Conservation (phyloP, 768 basidiomycete genomes). For the Sporobolomyces roseus region DNA sequence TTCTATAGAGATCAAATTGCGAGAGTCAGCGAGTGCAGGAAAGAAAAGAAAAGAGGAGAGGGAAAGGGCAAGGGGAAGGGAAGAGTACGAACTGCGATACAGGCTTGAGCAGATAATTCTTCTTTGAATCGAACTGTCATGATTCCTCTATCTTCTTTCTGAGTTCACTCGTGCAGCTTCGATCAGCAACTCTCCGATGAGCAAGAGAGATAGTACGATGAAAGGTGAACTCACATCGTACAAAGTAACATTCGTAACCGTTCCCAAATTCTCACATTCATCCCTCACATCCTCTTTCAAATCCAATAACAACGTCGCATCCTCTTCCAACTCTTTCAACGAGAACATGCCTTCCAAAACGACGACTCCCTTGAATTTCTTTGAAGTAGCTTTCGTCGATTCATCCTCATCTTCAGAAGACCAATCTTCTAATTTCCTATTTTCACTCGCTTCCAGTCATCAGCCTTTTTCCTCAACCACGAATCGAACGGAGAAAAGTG, state of each 20-base stretch:
- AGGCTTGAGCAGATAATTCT: constrained; percentile 85
- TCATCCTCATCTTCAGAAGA: constrained; percentile 81
- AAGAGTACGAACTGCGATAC: constrained; percentile 62
- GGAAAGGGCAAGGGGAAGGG: neutral
- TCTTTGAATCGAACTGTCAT: constrained; percentile 97
- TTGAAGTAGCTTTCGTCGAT: constrained; percentile 44
- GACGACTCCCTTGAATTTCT: constrained; percentile 67
- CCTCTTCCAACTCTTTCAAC: constrained; percentile 75
- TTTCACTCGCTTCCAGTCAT: neutral
- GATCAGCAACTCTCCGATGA: too few relatives aligned
- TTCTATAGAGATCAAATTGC: constrained; percentile 55
- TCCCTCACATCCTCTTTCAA: constrained; percentile 95
- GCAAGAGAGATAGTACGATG: neutral
- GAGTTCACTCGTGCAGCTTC: too few relatives aligned
- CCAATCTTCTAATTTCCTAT: constrained; percentile 88
- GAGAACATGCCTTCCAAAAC: constrained; percentile 96
- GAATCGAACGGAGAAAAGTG: constrained; percentile 11
- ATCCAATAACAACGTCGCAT: constrained; percentile 77
- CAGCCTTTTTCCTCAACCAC: neutral
- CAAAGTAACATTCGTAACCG: constrained; percentile 89
- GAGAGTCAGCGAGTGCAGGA: neutral
- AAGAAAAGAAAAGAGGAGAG: neutral
- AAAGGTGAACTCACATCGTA: constrained; percentile 70
- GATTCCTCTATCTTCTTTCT: constrained; percentile 88
- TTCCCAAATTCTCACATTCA: constrained; percentile 81